phyloP scores from a whole-genome alignment of 129 eudicot species.

The Gnaphalium uliginosum region DNA sequence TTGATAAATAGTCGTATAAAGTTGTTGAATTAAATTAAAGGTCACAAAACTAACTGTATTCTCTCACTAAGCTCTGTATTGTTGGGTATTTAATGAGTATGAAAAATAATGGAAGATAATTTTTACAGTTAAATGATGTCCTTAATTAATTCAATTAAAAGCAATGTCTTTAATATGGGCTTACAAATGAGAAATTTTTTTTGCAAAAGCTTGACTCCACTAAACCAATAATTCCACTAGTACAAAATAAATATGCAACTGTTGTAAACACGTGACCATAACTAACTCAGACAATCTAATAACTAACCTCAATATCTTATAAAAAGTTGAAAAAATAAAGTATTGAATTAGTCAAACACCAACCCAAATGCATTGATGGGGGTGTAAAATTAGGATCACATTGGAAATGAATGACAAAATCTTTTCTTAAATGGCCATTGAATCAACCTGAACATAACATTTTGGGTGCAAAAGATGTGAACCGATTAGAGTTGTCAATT shows the following conservation, averaged over 20 bases:
- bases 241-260: too few species aligned
- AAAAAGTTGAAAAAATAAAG: too few species aligned
- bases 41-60: background rate
- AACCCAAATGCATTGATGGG: background rate
- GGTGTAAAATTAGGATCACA: background rate
- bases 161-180: background rate
- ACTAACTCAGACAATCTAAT: background rate
- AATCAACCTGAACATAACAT: too few species aligned
- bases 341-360: background rate
- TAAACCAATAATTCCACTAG: too few species aligned
- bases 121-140: background rate
- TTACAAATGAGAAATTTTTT: too few species aligned
- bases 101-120: background rate
- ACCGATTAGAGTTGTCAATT: too few species aligned
- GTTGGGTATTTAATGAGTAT: background rate
- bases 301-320: background rate
- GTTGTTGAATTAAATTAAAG: background rate
- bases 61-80: background rate
- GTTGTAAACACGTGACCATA: background rate
- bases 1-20: background rate
- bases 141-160: background rate
- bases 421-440: too few species aligned
- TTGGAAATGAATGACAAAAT: background rate
- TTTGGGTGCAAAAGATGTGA: too few species aligned
- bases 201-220: too few species aligned